Evolutionary conservation across 306 rosid species (phyloP).

Genomic region (Hippophae tibetana): DNA sequence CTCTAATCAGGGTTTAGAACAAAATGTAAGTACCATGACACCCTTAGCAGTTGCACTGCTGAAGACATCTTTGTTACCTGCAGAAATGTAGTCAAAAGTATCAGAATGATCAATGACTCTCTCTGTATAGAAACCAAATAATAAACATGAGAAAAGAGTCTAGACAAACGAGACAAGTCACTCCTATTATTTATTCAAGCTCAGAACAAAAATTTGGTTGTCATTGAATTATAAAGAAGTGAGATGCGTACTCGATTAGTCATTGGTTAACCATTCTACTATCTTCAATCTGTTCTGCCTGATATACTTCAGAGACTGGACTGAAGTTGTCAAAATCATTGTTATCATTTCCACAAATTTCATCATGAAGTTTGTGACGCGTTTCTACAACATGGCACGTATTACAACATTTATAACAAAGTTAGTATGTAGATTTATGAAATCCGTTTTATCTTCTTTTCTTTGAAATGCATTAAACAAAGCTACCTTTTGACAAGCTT

Average conservation of each 20-base stretch:
- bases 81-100: conserved; percentile 24
- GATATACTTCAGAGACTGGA: conserved; percentile 39
- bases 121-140: neutral
- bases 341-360: conserved; percentile 13
- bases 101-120: conserved; percentile 6
- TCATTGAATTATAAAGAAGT: conserved; percentile 6
- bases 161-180: neutral
- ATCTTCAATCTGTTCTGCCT: conserved; percentile 28
- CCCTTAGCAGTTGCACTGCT: conserved; percentile 1
- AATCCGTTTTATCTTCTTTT: neutral
- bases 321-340: conserved; percentile 22
- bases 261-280: conserved; percentile 16
- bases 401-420: conserved; percentile 6
- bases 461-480: conserved; percentile 5
- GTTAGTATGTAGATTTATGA: conserved; percentile 5
- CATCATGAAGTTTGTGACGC: conserved; percentile 15
- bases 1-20: neutral
- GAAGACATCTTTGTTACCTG: conserved; percentile 15
- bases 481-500: conserved; percentile 26
- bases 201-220: conserved; percentile 6
- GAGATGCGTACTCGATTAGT: conserved; percentile 40
- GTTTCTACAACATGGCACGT: conserved; percentile 27
- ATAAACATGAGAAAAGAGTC: neutral
- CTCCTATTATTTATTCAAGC: neutral
- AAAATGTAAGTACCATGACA: conserved; percentile 26